Percentiles rank a stretch among this genome's conserved stretches.
Evolutionary conservation across 345 rosid genomes (phyloP).

Genomic region (Microthlaspi erraticum): DNA sequence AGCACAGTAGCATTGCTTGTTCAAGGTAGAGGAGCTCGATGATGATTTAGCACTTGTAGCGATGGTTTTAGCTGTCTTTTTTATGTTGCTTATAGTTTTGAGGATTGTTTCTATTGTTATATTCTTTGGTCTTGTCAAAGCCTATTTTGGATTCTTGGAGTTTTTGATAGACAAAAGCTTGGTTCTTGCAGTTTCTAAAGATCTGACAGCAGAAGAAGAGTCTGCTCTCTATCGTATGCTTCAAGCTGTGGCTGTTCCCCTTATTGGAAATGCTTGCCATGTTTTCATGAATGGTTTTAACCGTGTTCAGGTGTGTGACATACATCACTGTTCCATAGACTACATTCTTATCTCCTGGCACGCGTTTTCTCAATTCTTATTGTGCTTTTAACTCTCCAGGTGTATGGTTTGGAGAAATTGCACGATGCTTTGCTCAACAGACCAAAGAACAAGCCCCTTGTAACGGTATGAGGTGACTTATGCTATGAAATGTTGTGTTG

Average conservation of each 20-base stretch:
- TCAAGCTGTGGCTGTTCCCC: constrained; percentile 89
- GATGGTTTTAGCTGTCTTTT: not conserved
- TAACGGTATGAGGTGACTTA: constrained; percentile 65
- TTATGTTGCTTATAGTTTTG: not conserved
- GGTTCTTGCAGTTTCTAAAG: constrained; percentile 62
- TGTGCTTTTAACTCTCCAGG: constrained; percentile 49
- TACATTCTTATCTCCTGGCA: not conserved
- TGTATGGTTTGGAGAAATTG: constrained; percentile 88
- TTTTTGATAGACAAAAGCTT: not conserved
- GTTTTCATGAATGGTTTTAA: constrained; percentile 96
- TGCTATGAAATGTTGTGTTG: constrained; percentile 7
- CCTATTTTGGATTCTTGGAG: not conserved
- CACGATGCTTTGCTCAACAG: constrained; percentile 84
- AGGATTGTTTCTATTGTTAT: not conserved
- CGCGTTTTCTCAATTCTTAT: not conserved
- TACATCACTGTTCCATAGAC: not conserved
- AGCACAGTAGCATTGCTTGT: not conserved
- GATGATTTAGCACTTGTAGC: not conserved
- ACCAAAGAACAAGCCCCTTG: constrained; percentile 74
- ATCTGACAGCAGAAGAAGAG: constrained; percentile 70
- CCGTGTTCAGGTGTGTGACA: constrained; percentile 76
- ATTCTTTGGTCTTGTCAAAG: not conserved
- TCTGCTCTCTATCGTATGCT: constrained; percentile 68
- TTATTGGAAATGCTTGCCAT: constrained; percentile 91
- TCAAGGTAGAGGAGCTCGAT: not conserved